phyloP scores from a whole-genome alignment of 2,329 filamentous ascomycete species.

The Trichocomaceae sp. region DNA sequence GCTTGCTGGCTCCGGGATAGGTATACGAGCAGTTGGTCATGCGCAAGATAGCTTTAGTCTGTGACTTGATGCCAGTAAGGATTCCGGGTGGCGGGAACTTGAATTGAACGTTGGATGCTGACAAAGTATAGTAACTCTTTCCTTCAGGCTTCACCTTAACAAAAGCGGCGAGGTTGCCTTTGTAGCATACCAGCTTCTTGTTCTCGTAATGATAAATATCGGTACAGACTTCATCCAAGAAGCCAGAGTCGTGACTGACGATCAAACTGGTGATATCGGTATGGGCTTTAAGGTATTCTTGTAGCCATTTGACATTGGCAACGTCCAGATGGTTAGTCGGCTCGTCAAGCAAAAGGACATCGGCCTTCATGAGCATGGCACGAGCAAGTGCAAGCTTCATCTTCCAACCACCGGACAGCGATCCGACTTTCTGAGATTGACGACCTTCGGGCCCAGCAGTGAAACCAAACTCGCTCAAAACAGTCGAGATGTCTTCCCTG shows the following conservation, averaged over 20 bases:
- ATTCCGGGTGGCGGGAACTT: slow-evolving; percentile 97
- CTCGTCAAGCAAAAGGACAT: slow-evolving; percentile 93
- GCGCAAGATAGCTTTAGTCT: slow-evolving; percentile 86
- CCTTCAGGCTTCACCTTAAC: slow-evolving; percentile 87
- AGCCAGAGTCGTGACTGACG: slow-evolving; percentile 95
- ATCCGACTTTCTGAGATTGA: slow-evolving; percentile 85
- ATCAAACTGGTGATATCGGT: slow-evolving; percentile 95
- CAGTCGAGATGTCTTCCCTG: slow-evolving; percentile 70
- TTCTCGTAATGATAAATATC: slow-evolving; percentile 99
- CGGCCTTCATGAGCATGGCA: slow-evolving; percentile 94
- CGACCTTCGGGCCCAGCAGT: slow-evolving; percentile 81
- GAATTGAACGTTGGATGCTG: slow-evolving; percentile 82
- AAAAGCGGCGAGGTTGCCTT: slow-evolving; percentile 55
- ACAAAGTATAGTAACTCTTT: slow-evolving; percentile 96
- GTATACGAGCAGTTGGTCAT: slow-evolving; percentile 88
- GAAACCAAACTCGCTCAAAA: slow-evolving; percentile 89
- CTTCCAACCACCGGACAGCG: slow-evolving; percentile 97
- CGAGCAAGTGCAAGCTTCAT: slow-evolving; percentile 97
- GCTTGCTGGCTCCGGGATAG: slow-evolving; percentile 85
- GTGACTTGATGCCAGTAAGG: slow-evolving; percentile 87
- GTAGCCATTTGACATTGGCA: slow-evolving; percentile 89
- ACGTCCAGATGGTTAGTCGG: slow-evolving; percentile 98
- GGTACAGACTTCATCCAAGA: slow-evolving; percentile 94
- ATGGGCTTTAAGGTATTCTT: slow-evolving; percentile 92
- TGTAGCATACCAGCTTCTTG: slow-evolving; percentile 71